phyloP scores from a whole-genome alignment of 139 green algal genomes.

The Eudorina sp. region DNA sequence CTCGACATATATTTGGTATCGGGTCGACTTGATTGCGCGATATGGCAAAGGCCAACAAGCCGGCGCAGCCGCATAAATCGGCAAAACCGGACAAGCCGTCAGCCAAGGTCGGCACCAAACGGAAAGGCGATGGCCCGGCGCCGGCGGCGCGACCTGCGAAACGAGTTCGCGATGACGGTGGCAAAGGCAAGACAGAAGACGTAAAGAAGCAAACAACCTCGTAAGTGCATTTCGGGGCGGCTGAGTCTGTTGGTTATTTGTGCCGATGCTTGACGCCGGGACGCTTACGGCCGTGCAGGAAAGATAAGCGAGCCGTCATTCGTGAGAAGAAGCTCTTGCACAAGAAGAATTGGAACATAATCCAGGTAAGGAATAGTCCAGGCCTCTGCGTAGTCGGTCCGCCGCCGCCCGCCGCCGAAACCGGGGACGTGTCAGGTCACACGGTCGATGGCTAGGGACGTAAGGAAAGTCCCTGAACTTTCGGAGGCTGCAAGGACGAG shows the following conservation, averaged over 20 bases:
- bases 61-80: not conserved
- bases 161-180: not conserved
- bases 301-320: slow-evolving; percentile 57
- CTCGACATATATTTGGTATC: not conserved
- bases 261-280: too few species aligned
- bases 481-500: too few species aligned
- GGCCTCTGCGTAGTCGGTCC: not conserved
- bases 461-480: too few species aligned
- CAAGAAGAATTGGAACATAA: slow-evolving; percentile 67
- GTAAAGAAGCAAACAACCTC: slow-evolving; percentile 12
- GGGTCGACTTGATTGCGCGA: not conserved
- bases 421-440: too few species aligned
- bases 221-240: not conserved
- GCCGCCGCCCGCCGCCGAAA: not conserved
- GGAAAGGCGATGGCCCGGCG: not conserved
- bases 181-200: not conserved
- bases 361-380: slow-evolving; percentile 54
- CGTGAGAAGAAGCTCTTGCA: slow-evolving; percentile 57
- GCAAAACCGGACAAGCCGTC: not conserved
- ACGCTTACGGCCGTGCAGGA: slow-evolving; percentile 54
- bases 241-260: too few species aligned
- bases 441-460: too few species aligned
- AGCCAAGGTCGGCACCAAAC: not conserved
- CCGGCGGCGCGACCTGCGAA: slow-evolving; percentile 36
- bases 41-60: slow-evolving; percentile 6